phyloP scores from a whole-genome alignment of 345 rosid genomes.

The Iberis pinnata region DNA sequence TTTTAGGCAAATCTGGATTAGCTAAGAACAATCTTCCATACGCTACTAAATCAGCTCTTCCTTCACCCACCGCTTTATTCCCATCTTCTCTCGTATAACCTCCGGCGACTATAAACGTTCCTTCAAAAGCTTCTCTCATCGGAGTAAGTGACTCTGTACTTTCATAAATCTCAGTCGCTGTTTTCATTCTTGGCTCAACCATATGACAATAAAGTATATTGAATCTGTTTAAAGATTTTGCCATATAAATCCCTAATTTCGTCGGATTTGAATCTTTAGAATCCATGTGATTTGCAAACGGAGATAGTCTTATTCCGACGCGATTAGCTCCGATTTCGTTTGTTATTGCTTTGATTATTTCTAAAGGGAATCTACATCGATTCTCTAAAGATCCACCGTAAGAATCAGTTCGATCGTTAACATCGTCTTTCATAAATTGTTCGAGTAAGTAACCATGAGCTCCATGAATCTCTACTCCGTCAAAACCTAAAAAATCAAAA shows the following conservation, averaged over 20 bases:
- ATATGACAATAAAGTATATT: constrained; percentile 42
- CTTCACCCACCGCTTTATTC: constrained; percentile 39
- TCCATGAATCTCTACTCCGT: constrained; percentile 77
- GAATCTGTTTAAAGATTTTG: constrained; percentile 43
- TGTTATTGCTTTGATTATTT: constrained; percentile 48
- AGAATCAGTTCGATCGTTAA: constrained; percentile 48
- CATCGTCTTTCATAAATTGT: constrained; percentile 50
- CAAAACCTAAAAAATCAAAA: constrained; percentile 44
- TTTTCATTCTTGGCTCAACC: constrained; percentile 42
- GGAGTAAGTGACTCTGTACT: constrained; percentile 24
- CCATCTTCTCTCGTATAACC: constrained; percentile 52
- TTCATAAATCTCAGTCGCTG: constrained; percentile 22
- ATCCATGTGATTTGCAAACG: constrained; percentile 44
- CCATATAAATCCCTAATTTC: constrained; percentile 57
- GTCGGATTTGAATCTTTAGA: constrained; percentile 55
- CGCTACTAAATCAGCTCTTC: constrained; percentile 48
- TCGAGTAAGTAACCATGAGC: constrained; percentile 61
- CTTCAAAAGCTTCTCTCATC: constrained; percentile 54
- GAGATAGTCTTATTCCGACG: constrained; percentile 66
- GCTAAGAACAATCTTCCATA: constrained; percentile 57
- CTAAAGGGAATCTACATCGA: constrained; percentile 54
- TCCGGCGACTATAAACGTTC: constrained; percentile 56
- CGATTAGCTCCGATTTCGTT: constrained; percentile 60
- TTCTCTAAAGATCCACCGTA: constrained; percentile 67
- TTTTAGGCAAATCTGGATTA: constrained; percentile 64